Percentiles rank a stretch among this genome's conserved stretches.
phyloP scores from a whole-genome alignment of 192 early-diverging fungal genomes.

The Podila epigama region DNA sequence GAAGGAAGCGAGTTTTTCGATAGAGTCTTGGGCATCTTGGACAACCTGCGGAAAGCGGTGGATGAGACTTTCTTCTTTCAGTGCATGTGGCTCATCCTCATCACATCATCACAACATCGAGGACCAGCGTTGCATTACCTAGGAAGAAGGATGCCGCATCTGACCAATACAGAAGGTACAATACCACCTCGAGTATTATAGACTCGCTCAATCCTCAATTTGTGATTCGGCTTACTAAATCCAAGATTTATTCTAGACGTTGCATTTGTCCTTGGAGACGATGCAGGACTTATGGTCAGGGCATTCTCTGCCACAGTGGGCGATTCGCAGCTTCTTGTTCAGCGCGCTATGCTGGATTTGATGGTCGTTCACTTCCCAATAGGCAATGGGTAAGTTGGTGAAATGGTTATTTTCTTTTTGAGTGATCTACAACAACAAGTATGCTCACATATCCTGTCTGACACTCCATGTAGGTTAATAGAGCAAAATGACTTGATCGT shows the following conservation, averaged over 20 bases:
- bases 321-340: conserved; percentile 83
- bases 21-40: conserved; percentile 63
- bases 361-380: conserved; percentile 77
- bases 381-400: conserved; percentile 55
- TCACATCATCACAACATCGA: conserved; percentile 71
- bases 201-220: not conserved
- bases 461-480: conserved; percentile 53
- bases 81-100: conserved; percentile 83
- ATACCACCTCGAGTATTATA: no score
- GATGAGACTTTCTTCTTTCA: conserved; percentile 83
- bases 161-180: conserved; percentile 69
- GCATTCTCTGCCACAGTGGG: conserved; percentile 76
- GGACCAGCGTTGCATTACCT: conserved; percentile 83
- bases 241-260: conserved; percentile 55
- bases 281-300: conserved; percentile 73
- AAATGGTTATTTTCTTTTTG: not conserved
- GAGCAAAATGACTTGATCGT: conserved; percentile 69
- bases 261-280: conserved; percentile 72
- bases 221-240: not conserved
- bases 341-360: conserved; percentile 84
- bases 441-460: not conserved
- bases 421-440: not conserved
- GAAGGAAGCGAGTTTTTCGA: conserved; percentile 87
- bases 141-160: conserved; percentile 72
- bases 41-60: conserved; percentile 69